Evolutionary conservation across 495 filamentous ascomycete species (phyloP), one percentile per base, ranked within the genome.

Genomic region (Xylaria sp.): DNA sequence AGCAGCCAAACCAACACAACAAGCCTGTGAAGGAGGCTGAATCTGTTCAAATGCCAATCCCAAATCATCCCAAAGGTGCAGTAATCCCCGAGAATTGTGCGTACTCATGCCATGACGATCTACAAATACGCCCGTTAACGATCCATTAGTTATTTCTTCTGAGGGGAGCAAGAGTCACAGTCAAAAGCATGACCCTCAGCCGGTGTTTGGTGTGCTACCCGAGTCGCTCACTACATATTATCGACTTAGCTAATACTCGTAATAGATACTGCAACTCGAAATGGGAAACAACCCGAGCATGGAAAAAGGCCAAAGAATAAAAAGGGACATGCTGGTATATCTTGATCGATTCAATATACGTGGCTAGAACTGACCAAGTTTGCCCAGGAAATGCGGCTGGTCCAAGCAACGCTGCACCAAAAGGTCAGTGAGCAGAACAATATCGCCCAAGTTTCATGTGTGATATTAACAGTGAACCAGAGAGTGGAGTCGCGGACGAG

Each of bases 21-120:
- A 11, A 37, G 52, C 48, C 69, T 9, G 50, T 26, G 17, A 37
- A 70, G 11, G 40, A 44, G 17, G 8, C 17, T 19, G 37, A 65
- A 0, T n/a, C 46, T 55, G 35, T 58, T 35, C 46, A 55, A 57
- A 64, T 53, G 46, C 68, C 59, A 19, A 40, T 48, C 24, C 48
- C 61, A 19, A 33, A 35, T 1, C 26, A 21, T 31, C 8, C 46
- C 15, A 37, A 70, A 46, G 33, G 29, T 37, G 35, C 35, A 12
- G 46, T 21, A 21, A 31, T 57, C 7, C 61, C 44, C 3, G 59
- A 63, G 46, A 50, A 12, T 55, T n/a, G 57, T 69, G 37, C 52
- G 67, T 61, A 61, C 15, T 24, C 7, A 15, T 11, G 5, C 2
- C 8, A 24, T 24, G 11, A 6, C n/a, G 9, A 24, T 5, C 9